Percentiles rank a stretch among this genome's conserved stretches.
Evolutionary conservation across 306 rosid species (phyloP).

Genomic region (Quercus bicolor): DNA sequence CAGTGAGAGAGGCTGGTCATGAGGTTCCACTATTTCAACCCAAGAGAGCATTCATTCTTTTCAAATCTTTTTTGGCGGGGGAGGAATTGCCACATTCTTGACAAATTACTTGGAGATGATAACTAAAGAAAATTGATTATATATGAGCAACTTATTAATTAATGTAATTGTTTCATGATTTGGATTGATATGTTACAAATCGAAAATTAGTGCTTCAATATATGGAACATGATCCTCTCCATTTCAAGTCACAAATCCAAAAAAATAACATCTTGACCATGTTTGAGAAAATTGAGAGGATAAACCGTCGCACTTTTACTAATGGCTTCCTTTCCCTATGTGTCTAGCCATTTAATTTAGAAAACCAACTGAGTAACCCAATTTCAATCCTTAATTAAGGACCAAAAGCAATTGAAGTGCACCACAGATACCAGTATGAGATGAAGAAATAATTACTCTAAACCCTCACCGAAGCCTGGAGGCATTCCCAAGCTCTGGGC

Average conservation of each 20-base stretch:
- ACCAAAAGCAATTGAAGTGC: conserved; percentile 31
- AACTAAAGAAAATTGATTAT: background rate
- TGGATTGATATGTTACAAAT: conserved; percentile 23
- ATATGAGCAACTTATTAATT: background rate
- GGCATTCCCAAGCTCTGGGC: conserved; percentile 56
- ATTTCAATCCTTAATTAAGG: background rate
- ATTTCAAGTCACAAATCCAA: too few species aligned
- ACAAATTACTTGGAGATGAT: conserved; percentile 8
- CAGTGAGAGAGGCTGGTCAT: conserved; percentile 87
- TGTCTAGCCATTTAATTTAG: too few species aligned
- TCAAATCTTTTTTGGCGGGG: conserved; percentile 72
- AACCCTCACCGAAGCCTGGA: conserved; percentile 30
- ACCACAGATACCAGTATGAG: conserved; percentile 10
- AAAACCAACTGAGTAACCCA: background rate
- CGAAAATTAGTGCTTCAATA: conserved; percentile 4
- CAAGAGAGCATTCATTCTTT: conserved; percentile 52
- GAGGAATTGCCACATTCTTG: conserved; percentile 52
- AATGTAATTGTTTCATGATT: conserved; percentile 1
- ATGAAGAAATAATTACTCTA: conserved; percentile 33
- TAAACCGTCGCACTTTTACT: too few species aligned
- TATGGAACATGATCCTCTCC: too few species aligned
- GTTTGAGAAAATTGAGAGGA: too few species aligned
- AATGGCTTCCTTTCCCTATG: too few species aligned
- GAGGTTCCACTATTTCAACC: conserved; percentile 87
- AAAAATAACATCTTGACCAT: too few species aligned